Percentiles rank a stretch among this genome's conserved stretches.
Conservation (phyloP, 306 rosid genomes). For the Ormosia semicastrata region DNA sequence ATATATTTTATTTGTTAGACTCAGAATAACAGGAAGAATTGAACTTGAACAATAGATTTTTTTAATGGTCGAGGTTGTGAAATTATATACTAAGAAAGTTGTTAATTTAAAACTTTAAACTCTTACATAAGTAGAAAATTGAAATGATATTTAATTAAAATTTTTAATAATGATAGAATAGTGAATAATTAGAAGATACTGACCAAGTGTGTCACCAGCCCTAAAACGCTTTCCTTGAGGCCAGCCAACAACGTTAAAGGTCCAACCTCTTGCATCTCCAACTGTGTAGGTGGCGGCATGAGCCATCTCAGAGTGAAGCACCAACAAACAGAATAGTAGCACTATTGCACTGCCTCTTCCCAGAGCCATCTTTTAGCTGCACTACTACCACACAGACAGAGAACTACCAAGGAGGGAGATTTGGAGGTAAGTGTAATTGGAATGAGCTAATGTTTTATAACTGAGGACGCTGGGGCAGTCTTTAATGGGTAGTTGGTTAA, state of each 20-base stretch:
- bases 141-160: background rate
- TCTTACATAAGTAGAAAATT: background rate
- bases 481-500: slow-evolving; percentile 32
- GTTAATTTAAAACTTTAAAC: background rate
- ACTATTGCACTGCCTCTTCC: slow-evolving; percentile 74
- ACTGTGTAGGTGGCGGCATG: slow-evolving; percentile 50
- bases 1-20: too few species aligned
- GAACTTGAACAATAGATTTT: too few species aligned
- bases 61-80: too few species aligned
- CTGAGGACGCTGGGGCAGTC: background rate
- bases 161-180: background rate
- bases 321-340: slow-evolving; percentile 35
- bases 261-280: slow-evolving; percentile 66
- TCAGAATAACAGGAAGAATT: too few species aligned
- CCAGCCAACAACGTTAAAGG: slow-evolving; percentile 52
- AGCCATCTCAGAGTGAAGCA: slow-evolving; percentile 41
- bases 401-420: background rate
- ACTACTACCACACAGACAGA: background rate
- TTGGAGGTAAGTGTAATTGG: background rate
- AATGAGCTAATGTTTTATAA: background rate
- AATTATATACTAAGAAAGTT: too few species aligned
- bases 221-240: slow-evolving; percentile 54
- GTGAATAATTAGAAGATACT: background rate
- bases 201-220: slow-evolving; percentile 83
- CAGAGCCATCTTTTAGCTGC: slow-evolving; percentile 34